phyloP scores from a whole-genome alignment of 306 rosid species.

The Mimosa bimucronata region DNA sequence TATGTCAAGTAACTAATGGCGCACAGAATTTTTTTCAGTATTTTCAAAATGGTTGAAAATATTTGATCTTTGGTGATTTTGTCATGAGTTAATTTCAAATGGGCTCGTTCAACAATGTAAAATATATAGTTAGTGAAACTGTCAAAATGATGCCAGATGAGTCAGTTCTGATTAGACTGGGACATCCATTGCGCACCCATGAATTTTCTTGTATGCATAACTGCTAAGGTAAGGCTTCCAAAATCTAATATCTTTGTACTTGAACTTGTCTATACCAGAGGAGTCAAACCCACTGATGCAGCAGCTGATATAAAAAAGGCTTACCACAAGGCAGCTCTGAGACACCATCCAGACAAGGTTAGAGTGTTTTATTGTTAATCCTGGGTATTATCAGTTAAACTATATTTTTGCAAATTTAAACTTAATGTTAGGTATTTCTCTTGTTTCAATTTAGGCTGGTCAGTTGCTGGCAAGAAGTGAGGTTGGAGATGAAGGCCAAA shows the following conservation, averaged over 20 bases:
- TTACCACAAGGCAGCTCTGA: slow-evolving; percentile 77
- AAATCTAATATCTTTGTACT: slow-evolving; percentile 33
- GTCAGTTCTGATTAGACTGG: background rate
- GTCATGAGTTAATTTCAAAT: background rate
- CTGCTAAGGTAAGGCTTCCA: slow-evolving; percentile 29
- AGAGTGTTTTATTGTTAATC: slow-evolving; percentile 35
- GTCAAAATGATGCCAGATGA: slow-evolving; percentile 28
- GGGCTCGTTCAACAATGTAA: background rate
- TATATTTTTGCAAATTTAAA: slow-evolving; percentile 17
- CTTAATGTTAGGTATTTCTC: background rate
- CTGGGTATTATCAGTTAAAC: slow-evolving; percentile 9
- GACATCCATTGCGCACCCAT: background rate
- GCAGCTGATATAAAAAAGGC: slow-evolving; percentile 70
- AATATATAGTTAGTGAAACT: slow-evolving; percentile 19
- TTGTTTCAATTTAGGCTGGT: slow-evolving; percentile 72
- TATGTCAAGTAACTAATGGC: too few species aligned
- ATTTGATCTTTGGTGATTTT: background rate
- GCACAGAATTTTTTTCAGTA: too few species aligned
- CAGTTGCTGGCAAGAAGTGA: slow-evolving; percentile 86
- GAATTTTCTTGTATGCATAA: slow-evolving; percentile 27
- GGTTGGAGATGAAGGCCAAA: slow-evolving; percentile 71
- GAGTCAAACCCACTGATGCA: slow-evolving; percentile 54
- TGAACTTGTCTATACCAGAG: slow-evolving; percentile 49
- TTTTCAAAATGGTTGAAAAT: too few species aligned
- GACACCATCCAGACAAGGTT: slow-evolving; percentile 87